Evolutionary conservation across 768 basidiomycete species (phyloP), one percentile per base, ranked within the genome.

Genomic region (Tulasnella sp.): DNA sequence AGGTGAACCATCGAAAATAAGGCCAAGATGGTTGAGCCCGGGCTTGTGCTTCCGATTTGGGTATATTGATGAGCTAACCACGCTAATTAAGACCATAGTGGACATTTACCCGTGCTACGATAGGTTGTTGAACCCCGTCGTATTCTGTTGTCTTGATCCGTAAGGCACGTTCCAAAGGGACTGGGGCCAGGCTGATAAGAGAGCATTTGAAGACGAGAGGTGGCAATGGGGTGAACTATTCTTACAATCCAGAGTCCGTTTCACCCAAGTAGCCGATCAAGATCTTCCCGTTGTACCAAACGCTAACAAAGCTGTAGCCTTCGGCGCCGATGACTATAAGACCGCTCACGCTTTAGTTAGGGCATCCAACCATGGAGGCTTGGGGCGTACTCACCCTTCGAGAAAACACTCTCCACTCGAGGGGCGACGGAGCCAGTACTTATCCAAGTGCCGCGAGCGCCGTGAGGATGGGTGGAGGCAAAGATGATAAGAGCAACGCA

Each of bases 221-320:
- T 28, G n/a, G 34, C 20, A 18, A 24, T 12, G 14, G 4, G 34
- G 14, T 14, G 28, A 16, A 69, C 34, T 44, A 16, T 28, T 20
- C 74, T 44, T 75, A 7, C 74, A 44, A 31, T 75, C 41, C 74
- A 24, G 41, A 28, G 48, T 75, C 74, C 41, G 41, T 44, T 75
- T 75, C 41, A 9, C 74, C 74, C n/a, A 75, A 50, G 22, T 75
- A 75, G 22, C 74, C 74, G 20, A 44, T 75, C 42, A 75, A 31
- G 8, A 75, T 75, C 7, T 75, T 18, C 18, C 74, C 48, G 40
- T 75, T 42, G 40, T 75, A 75, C 74, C 74, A 75, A 28, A 75
- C 74, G 40, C 74, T 75, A 41, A 75, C 28, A n/a, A 75, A 42
- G 41, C 12, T n/a, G 40, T 42, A 24, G 31, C 41, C 41, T 2